Evolutionary conservation across 805 yeast species (phyloP), one percentile per base, ranked within the genome.

Genomic region (Myxozyma lipomycoides): DNA sequence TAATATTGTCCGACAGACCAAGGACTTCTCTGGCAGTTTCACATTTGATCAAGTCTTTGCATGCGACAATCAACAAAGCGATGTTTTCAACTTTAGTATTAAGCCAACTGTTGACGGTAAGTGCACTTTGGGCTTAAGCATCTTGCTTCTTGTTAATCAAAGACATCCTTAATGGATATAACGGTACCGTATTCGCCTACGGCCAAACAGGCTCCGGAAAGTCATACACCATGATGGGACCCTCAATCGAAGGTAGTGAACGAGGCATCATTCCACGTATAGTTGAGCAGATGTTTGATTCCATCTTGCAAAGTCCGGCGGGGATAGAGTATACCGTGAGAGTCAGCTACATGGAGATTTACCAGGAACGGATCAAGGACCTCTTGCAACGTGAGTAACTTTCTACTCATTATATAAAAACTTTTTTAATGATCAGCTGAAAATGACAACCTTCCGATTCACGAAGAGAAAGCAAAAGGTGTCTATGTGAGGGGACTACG

Each of bases 191-290:
- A 0, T 67, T 86, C 34, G 86, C 90, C 0, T 86, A 84, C 66
- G 95, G 95, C 7, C 91, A 83, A 61, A 80, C 86, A 0, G 86
- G 88, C 0, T 75, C 88, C 1, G 93, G 93, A 4, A 85, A 85
- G 65, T 77, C 90, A 0, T 78, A 77, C 62, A 82, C 91, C 2
- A 82, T 86, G 88, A 77, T 83, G 77, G 93, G 93, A 1, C 61
- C 73, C 1, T 65, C 68, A n/a, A 62, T 72, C 2, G 66, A 60
- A 36, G 68, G 65, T 32, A 67, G 67, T n/a, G 69, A 70, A 3
- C 64, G 68, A 37, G 96, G 96, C 1, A 71, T 85, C 23, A 81
- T 84, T 17, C 95, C 95, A 0, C 72, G 93, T 30, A 78, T 86
- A 15, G 75, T 84, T 17, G 83, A 82, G 45, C 76, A 76, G 49